Evolutionary conservation across 805 yeast species (phyloP).

Genomic region (Starmerella stellata): DNA sequence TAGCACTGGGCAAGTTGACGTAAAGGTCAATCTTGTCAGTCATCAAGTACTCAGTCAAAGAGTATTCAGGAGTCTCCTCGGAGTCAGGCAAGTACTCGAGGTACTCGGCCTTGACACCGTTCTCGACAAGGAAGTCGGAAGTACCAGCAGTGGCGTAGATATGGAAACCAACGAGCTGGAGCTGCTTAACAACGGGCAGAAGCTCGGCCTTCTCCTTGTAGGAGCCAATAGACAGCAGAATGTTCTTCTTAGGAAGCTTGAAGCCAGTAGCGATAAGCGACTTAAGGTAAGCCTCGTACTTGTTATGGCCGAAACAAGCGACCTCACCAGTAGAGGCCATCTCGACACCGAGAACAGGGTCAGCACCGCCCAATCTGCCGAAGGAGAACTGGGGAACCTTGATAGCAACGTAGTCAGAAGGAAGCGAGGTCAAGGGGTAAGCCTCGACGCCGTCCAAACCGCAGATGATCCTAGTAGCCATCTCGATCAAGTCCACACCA

Average conservation of each 20-base stretch:
- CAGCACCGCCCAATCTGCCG: constrained; percentile 93
- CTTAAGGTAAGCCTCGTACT: constrained; percentile 93
- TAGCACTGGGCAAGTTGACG: constrained; percentile 89
- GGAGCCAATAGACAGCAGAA: constrained; percentile 85
- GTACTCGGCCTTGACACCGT: constrained; percentile 83
- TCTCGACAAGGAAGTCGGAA: constrained; percentile 93
- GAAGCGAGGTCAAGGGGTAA: constrained; percentile 75
- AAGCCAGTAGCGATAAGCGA: constrained; percentile 90
- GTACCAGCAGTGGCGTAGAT: constrained; percentile 98
- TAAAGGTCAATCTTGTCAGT: constrained; percentile 90
- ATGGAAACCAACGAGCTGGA: constrained; percentile 69
- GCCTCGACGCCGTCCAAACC: constrained; percentile 43
- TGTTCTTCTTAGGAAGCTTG: constrained; percentile 85
- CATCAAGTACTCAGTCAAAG: constrained; percentile 89
- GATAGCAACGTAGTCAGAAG: constrained; percentile 85
- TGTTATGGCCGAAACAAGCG: constrained; percentile 89
- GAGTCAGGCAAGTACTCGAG: constrained; percentile 68
- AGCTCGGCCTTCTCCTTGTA: constrained; percentile 90
- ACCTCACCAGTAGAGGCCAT: constrained; percentile 99
- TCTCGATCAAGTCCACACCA: constrained; percentile 87
- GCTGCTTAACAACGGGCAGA: constrained; percentile 65
- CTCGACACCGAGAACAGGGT: constrained; percentile 93
- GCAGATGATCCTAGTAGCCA: constrained; percentile 82
- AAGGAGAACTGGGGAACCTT: constrained; percentile 96
- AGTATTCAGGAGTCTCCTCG: constrained; percentile 76